Evolutionary conservation across 73 alveolate species (phyloP).

Genomic region (Symbiodinium natans): DNA sequence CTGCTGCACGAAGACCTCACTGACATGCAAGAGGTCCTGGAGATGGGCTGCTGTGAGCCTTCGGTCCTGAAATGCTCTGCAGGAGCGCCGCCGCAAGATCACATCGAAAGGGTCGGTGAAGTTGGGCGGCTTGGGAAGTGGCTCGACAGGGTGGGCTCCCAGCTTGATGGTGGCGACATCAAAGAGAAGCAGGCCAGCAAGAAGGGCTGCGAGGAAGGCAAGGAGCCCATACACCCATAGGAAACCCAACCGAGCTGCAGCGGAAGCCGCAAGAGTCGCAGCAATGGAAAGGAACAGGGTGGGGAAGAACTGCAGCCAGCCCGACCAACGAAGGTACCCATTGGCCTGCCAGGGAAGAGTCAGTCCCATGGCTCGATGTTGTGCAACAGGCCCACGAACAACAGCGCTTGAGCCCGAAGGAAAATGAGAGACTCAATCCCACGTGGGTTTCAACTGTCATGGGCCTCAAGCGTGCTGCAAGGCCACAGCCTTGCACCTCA

Average conservation of each 20-base stretch:
- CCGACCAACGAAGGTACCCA: background rate
- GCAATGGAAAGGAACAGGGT: background rate
- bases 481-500: too few relatives aligned
- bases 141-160: constrained; percentile 1
- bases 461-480: too few relatives aligned
- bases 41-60: background rate
- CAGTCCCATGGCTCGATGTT: background rate
- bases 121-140: background rate
- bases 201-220: background rate
- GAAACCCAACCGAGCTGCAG: background rate
- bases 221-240: background rate
- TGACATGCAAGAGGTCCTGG: background rate
- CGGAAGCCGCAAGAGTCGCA: background rate
- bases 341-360: background rate
- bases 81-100: background rate
- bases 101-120: background rate
- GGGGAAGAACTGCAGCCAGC: constrained; percentile 17
- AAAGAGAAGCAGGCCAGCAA: background rate
- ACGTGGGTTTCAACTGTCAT: too few relatives aligned
- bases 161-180: background rate
- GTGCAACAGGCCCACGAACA: too few relatives aligned
- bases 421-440: too few relatives aligned
- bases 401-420: too few relatives aligned
- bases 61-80: background rate
- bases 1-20: too few relatives aligned